A percentile compares a stretch with the other conserved stretches of the same genome.
Conservation (phyloP, 192 early-diverging fungal genomes). For the Podila epigama region DNA sequence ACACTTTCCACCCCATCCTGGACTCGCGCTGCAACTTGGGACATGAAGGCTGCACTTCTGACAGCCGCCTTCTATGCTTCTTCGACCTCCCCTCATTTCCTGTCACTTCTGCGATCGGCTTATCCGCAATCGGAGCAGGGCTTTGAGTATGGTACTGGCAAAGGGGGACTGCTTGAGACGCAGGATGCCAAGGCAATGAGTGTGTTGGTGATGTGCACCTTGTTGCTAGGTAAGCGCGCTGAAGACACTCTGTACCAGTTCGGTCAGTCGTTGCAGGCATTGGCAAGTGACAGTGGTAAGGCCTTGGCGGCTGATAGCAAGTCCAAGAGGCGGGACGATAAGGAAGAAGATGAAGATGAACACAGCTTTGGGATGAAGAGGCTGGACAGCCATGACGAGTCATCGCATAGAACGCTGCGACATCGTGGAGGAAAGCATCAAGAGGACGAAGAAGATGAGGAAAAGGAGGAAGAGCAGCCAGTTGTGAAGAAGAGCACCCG, state of each 20-base stretch:
- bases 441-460: conserved; percentile 9
- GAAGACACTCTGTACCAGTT: conserved; percentile 13
- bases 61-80: conserved; percentile 42
- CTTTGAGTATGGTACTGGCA: not conserved
- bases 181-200: conserved; percentile 48
- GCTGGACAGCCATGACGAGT: not conserved
- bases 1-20: conserved; percentile 18
- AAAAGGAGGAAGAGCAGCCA: conserved; percentile 9
- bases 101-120: conserved; percentile 8
- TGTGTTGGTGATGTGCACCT: conserved; percentile 31
- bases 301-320: too few species aligned
- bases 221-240: conserved; percentile 32
- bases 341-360: not conserved
- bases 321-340: conserved; percentile 10
- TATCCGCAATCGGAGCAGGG: not conserved
- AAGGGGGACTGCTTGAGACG: conserved; percentile 21
- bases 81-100: conserved; percentile 37
- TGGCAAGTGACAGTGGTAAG: not conserved
- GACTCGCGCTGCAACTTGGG: conserved; percentile 16
- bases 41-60: conserved; percentile 42
- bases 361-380: not conserved
- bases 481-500: conserved; percentile 13
- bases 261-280: conserved; percentile 1
- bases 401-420: not conserved
- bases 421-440: not conserved